Percentiles rank a stretch among this genome's conserved stretches.
Conservation (phyloP, 1,284 basidiomycete genomes). For the Cutaneotrichosporon curvatum region DNA sequence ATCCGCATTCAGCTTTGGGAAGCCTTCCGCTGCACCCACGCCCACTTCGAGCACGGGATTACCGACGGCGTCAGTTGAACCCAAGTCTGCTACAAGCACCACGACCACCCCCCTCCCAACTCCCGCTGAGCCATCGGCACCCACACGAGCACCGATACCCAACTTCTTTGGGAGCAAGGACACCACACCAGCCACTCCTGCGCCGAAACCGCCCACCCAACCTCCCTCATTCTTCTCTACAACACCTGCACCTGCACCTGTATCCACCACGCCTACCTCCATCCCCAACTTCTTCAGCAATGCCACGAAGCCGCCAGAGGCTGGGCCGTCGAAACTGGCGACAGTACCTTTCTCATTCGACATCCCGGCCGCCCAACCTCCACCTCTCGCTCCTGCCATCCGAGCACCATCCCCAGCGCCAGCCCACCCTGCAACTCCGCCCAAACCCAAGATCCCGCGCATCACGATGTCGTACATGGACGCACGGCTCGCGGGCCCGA, state of each 20-base stretch:
- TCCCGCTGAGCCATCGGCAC: not conserved
- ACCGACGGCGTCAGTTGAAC: too few species aligned
- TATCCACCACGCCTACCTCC: not conserved
- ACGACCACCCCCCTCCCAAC: too few species aligned
- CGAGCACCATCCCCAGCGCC: not conserved
- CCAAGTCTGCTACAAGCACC: too few species aligned
- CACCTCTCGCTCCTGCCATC: not conserved
- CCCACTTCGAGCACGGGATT: too few species aligned
- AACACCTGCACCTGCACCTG: not conserved
- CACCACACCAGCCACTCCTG: not conserved
- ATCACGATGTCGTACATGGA: slow-evolving; percentile 8
- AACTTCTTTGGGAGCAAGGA: not conserved
- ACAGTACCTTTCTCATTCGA: not conserved
- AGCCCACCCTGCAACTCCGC: slow-evolving; percentile 1
- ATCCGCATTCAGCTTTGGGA: too few species aligned
- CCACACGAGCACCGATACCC: not conserved
- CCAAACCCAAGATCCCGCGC: slow-evolving; percentile 3
- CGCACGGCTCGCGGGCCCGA: slow-evolving; percentile 7
- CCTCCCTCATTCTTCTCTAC: slow-evolving; percentile 6
- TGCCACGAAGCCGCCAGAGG: slow-evolving; percentile 1
- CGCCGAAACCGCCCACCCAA: slow-evolving; percentile 1
- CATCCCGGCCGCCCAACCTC: not conserved
- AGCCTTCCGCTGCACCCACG: too few species aligned
- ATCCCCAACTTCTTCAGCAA: slow-evolving; percentile 19
- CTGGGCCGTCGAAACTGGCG: not conserved